phyloP scores from a whole-genome alignment of 2,329 filamentous ascomycete species.

The Colletotrichum noveboracense region DNA sequence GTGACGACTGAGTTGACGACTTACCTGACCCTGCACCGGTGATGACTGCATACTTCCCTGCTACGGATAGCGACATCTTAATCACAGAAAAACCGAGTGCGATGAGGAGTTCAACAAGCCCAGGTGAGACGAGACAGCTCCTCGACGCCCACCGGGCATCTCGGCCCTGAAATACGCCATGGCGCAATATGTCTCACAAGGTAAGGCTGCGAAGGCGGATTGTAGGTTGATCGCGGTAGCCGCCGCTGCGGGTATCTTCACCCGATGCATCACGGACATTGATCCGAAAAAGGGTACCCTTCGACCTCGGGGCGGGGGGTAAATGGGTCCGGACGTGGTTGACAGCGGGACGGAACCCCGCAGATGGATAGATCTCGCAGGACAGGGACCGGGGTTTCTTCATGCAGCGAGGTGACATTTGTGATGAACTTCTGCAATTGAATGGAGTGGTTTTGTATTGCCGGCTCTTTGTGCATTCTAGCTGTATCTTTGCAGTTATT shows the following conservation, averaged over 20 bases:
- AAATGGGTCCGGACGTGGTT: background rate
- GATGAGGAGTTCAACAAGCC: background rate
- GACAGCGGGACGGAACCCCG: background rate
- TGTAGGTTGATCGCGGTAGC: background rate
- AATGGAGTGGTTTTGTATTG: background rate
- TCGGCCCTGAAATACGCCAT: background rate
- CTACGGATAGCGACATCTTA: conserved; percentile 25
- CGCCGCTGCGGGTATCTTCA: background rate
- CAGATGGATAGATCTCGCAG: background rate
- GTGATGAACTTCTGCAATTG: background rate
- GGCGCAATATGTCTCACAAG: background rate
- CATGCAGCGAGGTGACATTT: background rate
- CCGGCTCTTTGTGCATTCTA: background rate
- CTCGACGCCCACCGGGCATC: background rate
- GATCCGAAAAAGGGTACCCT: background rate
- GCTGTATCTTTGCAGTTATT: background rate
- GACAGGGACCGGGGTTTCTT: background rate
- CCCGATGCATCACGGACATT: background rate
- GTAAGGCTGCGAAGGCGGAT: background rate
- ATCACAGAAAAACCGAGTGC: background rate
- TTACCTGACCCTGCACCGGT: conserved; percentile 29
- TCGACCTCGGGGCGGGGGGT: background rate
- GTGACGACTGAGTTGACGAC: background rate
- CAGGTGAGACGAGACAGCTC: background rate
- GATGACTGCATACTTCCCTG: conserved; percentile 29